phyloP scores from a whole-genome alignment of 1,284 basidiomycete species.

The Peniophora sp. region DNA sequence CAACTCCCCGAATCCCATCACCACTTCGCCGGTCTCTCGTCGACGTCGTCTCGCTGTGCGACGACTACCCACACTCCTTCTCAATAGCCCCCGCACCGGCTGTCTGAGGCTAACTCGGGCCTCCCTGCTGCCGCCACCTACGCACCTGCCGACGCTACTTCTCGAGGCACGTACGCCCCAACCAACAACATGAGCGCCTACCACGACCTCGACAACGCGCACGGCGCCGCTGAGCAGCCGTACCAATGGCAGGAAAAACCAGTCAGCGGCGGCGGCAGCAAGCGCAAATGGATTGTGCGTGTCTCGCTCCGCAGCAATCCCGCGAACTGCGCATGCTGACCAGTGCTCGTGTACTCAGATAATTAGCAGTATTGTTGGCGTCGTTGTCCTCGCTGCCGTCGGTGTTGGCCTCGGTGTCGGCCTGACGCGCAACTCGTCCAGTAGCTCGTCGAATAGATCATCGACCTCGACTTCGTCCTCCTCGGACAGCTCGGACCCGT shows the following conservation, averaged over 20 bases:
- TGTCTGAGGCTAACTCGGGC: constrained; percentile 23
- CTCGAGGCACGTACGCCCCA: constrained; percentile 14
- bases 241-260: constrained; percentile 31
- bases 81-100: constrained; percentile 26
- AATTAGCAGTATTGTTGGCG: constrained; percentile 32
- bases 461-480: constrained; percentile 35
- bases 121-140: constrained; percentile 8
- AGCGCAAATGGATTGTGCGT: constrained; percentile 30
- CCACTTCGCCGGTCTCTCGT: not conserved
- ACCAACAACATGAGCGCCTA: constrained; percentile 11
- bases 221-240: constrained; percentile 1
- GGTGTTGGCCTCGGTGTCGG: constrained; percentile 47
- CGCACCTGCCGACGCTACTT: constrained; percentile 14
- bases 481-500: constrained; percentile 50
- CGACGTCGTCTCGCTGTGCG: not conserved
- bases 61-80: constrained; percentile 1
- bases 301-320: not conserved
- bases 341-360: constrained; percentile 25
- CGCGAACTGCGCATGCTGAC: not conserved
- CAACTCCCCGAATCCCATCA: not conserved
- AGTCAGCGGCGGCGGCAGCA: constrained; percentile 16
- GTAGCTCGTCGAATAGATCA: constrained; percentile 11
- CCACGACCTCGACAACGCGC: constrained; percentile 10
- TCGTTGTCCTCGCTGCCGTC: constrained; percentile 41
- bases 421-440: constrained; percentile 27